Base-by-base conservation (phyloP, 169 alveolate genomes). In the Plasmodium vinckei region DNA sequence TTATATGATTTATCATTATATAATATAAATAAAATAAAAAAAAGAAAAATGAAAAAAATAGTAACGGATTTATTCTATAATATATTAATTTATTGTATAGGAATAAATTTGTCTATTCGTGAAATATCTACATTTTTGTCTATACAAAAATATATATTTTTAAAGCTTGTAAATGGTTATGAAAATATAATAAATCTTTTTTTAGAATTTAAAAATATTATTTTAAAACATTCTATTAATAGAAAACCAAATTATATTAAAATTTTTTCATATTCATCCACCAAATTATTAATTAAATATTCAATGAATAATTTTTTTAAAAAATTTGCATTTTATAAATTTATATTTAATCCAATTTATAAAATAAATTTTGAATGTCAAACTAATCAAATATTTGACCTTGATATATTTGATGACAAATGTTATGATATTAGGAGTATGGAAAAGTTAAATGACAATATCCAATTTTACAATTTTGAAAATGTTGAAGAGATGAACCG, bases 91-190 rank as follows among this genome's bases (percentile, higher is more conserved):
- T 77, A 15, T 64, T 77, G 89, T 23, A 54, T 77, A 13, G 67
- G 33, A 6, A 77, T 42, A 77, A 56, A 77, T 53, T 10, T 77
- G 42, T 64, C 89, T 27, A 42, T 77, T 21, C 70, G 25, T 19
- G 79, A 77, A 23, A 77, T 77, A 51, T 77, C 89, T 10, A 77
- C 89, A 10, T 77, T 25, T 56, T 19, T 77, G 23, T 77, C 89
- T 17, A 77, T 77, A 23, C 5, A 64, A 23, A 77, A 77, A 68
- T 21, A 77, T 19, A 65, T 77, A 10, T 77, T 77, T 77, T 64
- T 64, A 10, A 77, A 77, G 67, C 53, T 63, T 64, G 57, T 77
- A 59, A 27, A 2, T 64, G 57, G 51, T 25, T 42, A 33, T 64
- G 53, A 56, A 21, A 54, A 65, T 53, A 44, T 77, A 27, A 69